Evolutionary conservation across 225 moss, liverwort and hornwort genomes (phyloP).

Genomic region (Bryoerythrophyllum caledonicum): DNA sequence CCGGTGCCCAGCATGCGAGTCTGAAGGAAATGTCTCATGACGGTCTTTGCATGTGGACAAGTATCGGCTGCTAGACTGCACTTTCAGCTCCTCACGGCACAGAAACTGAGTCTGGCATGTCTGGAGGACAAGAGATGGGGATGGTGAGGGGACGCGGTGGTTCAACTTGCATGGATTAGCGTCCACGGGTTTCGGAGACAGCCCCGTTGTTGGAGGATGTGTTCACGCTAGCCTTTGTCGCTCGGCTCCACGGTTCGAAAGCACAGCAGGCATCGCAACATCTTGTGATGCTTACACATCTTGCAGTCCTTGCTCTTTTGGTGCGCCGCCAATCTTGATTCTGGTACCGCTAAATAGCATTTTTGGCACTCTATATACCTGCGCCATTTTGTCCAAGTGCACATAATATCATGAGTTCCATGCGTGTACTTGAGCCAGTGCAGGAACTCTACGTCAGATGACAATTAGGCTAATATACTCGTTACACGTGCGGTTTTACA

Average conservation of each 20-base stretch:
- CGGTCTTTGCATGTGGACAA: background rate
- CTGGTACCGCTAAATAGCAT: conserved; percentile 82
- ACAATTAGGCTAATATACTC: no score
- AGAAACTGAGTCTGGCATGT: background rate
- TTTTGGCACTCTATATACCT: conserved; percentile 90
- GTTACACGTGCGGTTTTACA: background rate
- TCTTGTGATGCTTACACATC: conserved; percentile 77
- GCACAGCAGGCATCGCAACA: conserved; percentile 78
- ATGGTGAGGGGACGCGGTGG: conserved; percentile 10
- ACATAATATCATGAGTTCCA: background rate
- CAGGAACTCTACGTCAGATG: no score
- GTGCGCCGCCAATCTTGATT: conserved; percentile 61
- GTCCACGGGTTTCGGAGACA: conserved; percentile 78
- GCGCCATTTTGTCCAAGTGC: conserved; percentile 17
- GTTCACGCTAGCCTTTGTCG: conserved; percentile 86
- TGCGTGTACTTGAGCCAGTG: background rate
- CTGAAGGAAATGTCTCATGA: background rate
- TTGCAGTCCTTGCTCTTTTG: conserved; percentile 88
- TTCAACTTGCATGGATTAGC: conserved; percentile 52
- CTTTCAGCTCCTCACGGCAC: background rate
- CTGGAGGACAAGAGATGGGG: conserved; percentile 17
- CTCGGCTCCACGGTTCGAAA: conserved; percentile 75
- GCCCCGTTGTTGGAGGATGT: conserved; percentile 82
- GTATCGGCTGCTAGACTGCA: background rate
- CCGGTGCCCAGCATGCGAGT: background rate